Conservation (phyloP, 345 rosid genomes). For the Citrus reticulata region DNA sequence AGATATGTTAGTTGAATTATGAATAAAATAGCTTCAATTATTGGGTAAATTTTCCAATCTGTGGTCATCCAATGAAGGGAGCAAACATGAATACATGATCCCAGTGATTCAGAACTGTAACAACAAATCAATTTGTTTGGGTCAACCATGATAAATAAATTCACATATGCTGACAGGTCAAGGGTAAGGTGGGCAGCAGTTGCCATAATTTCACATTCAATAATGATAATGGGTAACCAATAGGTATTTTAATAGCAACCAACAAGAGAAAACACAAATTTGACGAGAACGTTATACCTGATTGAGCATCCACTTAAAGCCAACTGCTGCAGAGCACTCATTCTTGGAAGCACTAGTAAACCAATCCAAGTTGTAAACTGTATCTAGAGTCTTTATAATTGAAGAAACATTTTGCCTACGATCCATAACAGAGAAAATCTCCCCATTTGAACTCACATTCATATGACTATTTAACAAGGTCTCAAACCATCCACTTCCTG, state of each 20-base stretch:
- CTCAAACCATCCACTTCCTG: conserved; percentile 99
- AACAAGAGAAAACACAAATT: background rate
- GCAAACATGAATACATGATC: background rate
- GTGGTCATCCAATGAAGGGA: background rate
- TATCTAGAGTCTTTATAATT: conserved; percentile 61
- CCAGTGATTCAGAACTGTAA: background rate
- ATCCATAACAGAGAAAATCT: conserved; percentile 65
- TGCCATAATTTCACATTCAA: background rate
- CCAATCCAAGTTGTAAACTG: conserved; percentile 89
- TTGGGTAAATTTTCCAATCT: background rate
- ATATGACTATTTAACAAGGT: conserved; percentile 85
- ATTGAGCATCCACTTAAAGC: conserved; percentile 99
- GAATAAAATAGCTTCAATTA: background rate
- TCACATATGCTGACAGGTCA: background rate
- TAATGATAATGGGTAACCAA: background rate
- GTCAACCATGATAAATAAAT: background rate
- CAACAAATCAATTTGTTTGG: no score
- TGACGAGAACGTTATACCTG: conserved; percentile 48
- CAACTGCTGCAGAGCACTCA: conserved; percentile 91
- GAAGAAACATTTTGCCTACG: conserved; percentile 66
- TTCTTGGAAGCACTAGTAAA: conserved; percentile 88
- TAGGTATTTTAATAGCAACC: background rate
- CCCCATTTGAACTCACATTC: conserved; percentile 94
- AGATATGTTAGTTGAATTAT: background rate
- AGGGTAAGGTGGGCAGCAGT: background rate